phyloP scores from a whole-genome alignment of 2,329 filamentous ascomycete species.

The Curvularia verruculosa region DNA sequence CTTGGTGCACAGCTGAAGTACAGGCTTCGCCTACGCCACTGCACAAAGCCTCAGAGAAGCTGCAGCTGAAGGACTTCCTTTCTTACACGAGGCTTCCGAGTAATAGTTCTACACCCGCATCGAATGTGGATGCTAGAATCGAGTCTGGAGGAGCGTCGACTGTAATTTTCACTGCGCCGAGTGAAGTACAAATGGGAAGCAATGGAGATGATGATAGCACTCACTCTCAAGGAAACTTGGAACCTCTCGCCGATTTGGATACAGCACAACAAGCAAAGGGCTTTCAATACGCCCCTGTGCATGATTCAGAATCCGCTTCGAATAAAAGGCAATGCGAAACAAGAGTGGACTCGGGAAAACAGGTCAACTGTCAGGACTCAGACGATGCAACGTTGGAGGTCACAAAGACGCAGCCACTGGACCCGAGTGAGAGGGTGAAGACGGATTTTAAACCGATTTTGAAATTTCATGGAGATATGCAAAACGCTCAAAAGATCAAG shows the following conservation, averaged over 20 bases:
- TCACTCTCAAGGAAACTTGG: neutral
- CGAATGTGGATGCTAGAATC: neutral
- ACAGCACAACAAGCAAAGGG: neutral
- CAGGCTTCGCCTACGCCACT: constrained; percentile 21
- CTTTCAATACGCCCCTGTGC: neutral
- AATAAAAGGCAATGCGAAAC: neutral
- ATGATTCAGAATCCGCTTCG: constrained; percentile 1
- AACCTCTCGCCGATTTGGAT: neutral
- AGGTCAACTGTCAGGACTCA: neutral
- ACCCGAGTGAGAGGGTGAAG: neutral
- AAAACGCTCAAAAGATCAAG: constrained; percentile 8
- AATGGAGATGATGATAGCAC: neutral
- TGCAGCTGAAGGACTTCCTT: constrained; percentile 10
- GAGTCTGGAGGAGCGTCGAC: neutral
- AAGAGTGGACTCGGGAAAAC: neutral
- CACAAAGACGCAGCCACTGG: neutral
- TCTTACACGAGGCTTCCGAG: constrained; percentile 1
- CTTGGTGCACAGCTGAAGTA: neutral
- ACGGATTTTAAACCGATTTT: constrained; percentile 6
- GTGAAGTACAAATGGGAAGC: neutral
- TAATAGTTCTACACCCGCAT: neutral
- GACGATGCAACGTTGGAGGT: neutral
- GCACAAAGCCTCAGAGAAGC: constrained; percentile 22
- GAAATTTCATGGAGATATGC: constrained; percentile 20
- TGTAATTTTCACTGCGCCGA: neutral